phyloP scores from a whole-genome alignment of 805 yeast genomes.

The Sungouiella blattae region DNA sequence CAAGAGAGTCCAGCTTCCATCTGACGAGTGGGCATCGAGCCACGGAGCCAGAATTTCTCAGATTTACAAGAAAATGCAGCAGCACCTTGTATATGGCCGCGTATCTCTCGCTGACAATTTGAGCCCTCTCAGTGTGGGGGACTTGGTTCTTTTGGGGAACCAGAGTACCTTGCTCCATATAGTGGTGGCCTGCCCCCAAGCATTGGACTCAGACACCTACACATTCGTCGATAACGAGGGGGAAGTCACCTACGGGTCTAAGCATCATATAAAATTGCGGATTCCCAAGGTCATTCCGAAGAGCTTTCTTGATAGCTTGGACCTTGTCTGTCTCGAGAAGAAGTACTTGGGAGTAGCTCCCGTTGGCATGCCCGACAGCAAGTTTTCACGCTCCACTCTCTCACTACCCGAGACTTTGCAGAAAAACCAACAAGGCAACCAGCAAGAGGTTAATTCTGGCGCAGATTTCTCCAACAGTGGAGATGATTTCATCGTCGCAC shows the following conservation, averaged over 20 bases:
- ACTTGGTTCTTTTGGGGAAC: constrained; percentile 52
- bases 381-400: constrained; percentile 20
- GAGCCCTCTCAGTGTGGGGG: constrained; percentile 47
- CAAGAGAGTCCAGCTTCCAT: constrained; percentile 8
- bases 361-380: constrained; percentile 33
- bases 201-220: constrained; percentile 49
- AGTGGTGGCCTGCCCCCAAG: constrained; percentile 51
- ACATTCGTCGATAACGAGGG: constrained; percentile 59
- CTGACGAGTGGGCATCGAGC: constrained; percentile 7
- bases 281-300: constrained; percentile 52
- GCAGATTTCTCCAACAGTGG: constrained; percentile 2
- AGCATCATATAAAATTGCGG: constrained; percentile 44
- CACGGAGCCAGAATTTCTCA: constrained; percentile 1
- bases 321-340: constrained; percentile 20
- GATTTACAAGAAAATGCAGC: constrained; percentile 1
- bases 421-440: constrained; percentile 9
- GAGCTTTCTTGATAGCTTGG: constrained; percentile 34
- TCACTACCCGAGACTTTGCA: neutral
- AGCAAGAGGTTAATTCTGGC: neutral
- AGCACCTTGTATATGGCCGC: constrained; percentile 4
- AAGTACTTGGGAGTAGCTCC: constrained; percentile 34
- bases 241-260: constrained; percentile 45
- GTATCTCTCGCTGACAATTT: constrained; percentile 7
- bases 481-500: constrained; percentile 30
- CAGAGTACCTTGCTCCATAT: constrained; percentile 48